Base-by-base conservation (phyloP, 768 basidiomycete genomes). In the Pulveroboletus sp. region DNA sequence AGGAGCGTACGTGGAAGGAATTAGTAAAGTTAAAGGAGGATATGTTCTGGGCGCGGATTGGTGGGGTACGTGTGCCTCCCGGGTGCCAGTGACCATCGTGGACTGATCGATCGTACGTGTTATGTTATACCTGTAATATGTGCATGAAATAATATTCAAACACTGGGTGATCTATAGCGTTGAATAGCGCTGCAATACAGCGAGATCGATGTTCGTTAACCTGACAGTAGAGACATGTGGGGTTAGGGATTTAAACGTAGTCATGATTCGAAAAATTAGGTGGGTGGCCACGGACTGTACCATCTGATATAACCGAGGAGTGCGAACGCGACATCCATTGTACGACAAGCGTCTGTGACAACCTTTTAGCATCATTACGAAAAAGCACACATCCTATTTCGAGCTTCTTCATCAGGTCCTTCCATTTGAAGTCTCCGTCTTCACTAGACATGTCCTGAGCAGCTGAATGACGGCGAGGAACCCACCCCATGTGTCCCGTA, bases 31-130 rank as follows among this genome's bases (percentile, higher is more conserved):
- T 93, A 55, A 79, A 82, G 51, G 88, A 92, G 65, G 84, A 87
- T 38, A 86, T 93, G 87, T 93, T 88, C 64, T 92, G 82, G 85
- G 86, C 89, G 18, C 71, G 91, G 47, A 68, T 90, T 41, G 90
- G 90, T 1, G 81, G 76, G 6, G 46, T 72, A 46, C 60, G 61
- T 39, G 40, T 49, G 8, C 43, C 40, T 35, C 49, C 46, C 21
- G n/a, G 50, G 21, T 21, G 21, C 27, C 8, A 17, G 11, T 54
- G 50, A 49, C 35, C 4, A 17, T 15, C 17, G n/a, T 9, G 5
- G 27, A 17, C 7, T 8, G 17, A 17, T 13, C 8, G 26, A 13
- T 38, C n/a, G 27, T 47, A 17, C 28, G 30, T 31, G 36, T 26
- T 39, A 10, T 13, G 6, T 8, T 18, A 41, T 57, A 38, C 32